Base-by-base conservation (phyloP, 345 rosid genomes). In the Isatis tinctoria region DNA sequence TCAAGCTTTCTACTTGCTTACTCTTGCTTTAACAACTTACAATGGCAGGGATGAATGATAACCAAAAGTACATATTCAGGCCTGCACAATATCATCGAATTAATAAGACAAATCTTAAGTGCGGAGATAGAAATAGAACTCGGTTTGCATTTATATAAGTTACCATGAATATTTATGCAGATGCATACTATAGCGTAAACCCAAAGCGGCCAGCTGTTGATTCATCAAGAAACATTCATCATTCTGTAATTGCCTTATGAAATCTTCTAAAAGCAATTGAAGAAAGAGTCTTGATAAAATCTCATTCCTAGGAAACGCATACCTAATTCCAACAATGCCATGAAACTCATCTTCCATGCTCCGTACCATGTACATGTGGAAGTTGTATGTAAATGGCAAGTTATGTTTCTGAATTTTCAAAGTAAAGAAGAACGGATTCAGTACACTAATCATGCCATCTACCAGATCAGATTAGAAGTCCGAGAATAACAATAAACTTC, bases 311-410 rank as follows among this genome's bases (percentile, higher is more conserved):
- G 57, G 13, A 54, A 74, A 58, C 16, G 63, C 73, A 54, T 79
- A 90, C 97, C 97, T 89, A 41, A 91, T 91, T 36, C 97, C 98
- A 67, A 93, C 84, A 53, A 93, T 89, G 68, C 97, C 98, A n/a
- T 91, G 97, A 72, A 91, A 88, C 70, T 93, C 98, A n/a, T 93
- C 96, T 82, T 93, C 98, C 98, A 93, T 93, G 78, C 96, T 91
- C 36, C 97, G 87, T 14, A 91, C 97, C 96, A 91, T 93, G 61
- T 93, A 93, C 70, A 78, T 85, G 65, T 89, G 98, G 81, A 93
- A 93, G 82, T 89, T 80, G 80, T 93, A 89, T 48, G 97, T 89
- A 69, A 74, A 86, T 53, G 96, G 96, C 73, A 93, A 84, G 51
- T 81, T 87, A 82, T 91, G 98, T 83, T 91, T 91, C 98, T 93